Base-by-base conservation (phyloP, 23 red algal genomes). In the Agarophyton chilense region DNA sequence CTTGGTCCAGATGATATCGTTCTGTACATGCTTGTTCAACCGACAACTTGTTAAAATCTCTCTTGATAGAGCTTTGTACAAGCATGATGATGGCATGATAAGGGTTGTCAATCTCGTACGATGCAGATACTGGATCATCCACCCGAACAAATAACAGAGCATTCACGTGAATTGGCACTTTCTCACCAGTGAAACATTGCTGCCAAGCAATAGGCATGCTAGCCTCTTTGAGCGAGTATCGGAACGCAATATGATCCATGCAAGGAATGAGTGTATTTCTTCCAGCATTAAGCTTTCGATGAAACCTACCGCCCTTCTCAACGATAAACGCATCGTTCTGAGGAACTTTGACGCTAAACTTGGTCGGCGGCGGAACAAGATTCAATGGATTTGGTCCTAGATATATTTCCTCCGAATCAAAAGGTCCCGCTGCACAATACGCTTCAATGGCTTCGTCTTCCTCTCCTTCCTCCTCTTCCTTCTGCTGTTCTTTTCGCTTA, bases 101-200 rank as follows among this genome's bases (percentile, higher is more conserved):
- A 19, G 92, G 78, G 65, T 98, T 91, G 72, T 98, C 96, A 38
- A 98, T 91, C 11, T 90, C 92, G 52, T 98, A 98, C 42, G 96
- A 92, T 25, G 96, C 91, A 53, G 61, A 67, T 26, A 87, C 88
- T 1, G 96, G 63, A 76, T 98, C 92, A 42, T 94, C 96, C 19
- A 98, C 88, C 26, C 82, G 63, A 17, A 88, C 77, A 74, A 93
- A 98, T 33, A 98, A 32, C 4, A 95, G 76, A 0, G 81, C 96
- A 55, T 98, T 90, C 38, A 94, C 86, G 33, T 57, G 61, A 65
- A 98, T 92, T 18, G 91, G 83, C 24, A 98, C 92, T 50, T 95
- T 98, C 46, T 98, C 96, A 25, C 92, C 80, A 22, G 96, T 92
- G 84, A 95, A 90, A 49, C 92, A 92, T 32, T 67, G 83, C 83